Percentiles rank a stretch among this genome's conserved stretches.
Conservation (phyloP, 495 filamentous ascomycete genomes). For the Collariella sp. region DNA sequence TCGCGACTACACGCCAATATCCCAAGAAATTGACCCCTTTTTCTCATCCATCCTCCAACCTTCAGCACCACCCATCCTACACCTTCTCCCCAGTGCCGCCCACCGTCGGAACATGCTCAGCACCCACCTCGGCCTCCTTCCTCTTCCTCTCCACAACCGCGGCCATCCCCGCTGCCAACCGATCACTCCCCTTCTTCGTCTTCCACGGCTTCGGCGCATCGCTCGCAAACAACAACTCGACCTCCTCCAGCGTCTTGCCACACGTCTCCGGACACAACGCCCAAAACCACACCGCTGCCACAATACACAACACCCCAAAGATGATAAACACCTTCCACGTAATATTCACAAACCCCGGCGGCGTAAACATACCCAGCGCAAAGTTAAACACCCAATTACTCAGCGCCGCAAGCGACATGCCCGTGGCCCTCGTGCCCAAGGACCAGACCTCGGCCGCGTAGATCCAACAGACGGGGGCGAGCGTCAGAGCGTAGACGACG, state of each 20-base stretch:
- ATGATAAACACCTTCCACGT: constrained; percentile 66
- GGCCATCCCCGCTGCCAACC: constrained; percentile 37
- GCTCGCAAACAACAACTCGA: constrained; percentile 51
- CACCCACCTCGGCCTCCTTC: neutral
- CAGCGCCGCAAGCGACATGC: constrained; percentile 57
- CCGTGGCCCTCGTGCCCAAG: constrained; percentile 62
- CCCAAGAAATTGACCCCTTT: too few species aligned
- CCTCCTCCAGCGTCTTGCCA: constrained; percentile 63
- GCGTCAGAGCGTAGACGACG: constrained; percentile 60
- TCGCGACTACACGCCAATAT: too few species aligned
- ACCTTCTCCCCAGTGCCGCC: too few species aligned
- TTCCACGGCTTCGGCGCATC: constrained; percentile 49
- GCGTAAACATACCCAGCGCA: constrained; percentile 60
- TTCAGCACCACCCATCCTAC: neutral
- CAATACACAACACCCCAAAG: constrained; percentile 61
- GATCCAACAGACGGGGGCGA: constrained; percentile 64
- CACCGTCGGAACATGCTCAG: neutral
- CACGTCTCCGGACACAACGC: constrained; percentile 66
- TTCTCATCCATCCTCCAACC: too few species aligned
- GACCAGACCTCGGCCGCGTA: constrained; percentile 72
- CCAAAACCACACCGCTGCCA: constrained; percentile 55
- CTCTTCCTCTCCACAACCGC: constrained; percentile 27
- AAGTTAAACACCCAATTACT: constrained; percentile 77
- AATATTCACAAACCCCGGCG: constrained; percentile 63
- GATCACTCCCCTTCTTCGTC: constrained; percentile 47